These are phyloP conservation scores for Lactarius hatsudake DNA, from an alignment of 768 basidiomycete species.

Conservation along the genomic window DNA sequence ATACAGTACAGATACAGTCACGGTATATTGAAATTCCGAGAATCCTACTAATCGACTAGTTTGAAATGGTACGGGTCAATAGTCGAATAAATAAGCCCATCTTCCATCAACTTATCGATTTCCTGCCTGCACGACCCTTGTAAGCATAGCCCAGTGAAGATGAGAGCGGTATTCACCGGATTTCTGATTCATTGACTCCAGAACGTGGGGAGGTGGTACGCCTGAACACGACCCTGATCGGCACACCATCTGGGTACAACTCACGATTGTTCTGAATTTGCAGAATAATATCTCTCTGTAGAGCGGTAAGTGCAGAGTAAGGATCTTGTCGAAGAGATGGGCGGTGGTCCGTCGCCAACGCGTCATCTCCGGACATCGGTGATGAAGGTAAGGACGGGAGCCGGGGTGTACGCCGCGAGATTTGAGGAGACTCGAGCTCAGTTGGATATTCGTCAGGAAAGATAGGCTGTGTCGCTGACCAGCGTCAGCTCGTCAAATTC, in stretches of 20 bases:
- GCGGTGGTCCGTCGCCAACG: background rate
- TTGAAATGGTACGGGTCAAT: slow-evolving; percentile 22
- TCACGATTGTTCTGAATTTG: slow-evolving; percentile 23
- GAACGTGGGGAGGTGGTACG: background rate
- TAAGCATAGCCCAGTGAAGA: background rate
- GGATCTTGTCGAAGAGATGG: slow-evolving; percentile 23
- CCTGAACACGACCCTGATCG: slow-evolving; percentile 5
- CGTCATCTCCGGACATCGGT: background rate
- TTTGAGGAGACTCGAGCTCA: background rate
- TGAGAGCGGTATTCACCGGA: slow-evolving; percentile 10
- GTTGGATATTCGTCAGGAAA: background rate
- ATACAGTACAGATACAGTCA: too few relatives aligned
- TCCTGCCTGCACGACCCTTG: slow-evolving; percentile 24
- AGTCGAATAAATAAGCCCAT: slow-evolving; percentile 24
- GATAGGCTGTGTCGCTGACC: background rate
- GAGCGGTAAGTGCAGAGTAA: slow-evolving; percentile 21
- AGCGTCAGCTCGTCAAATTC: slow-evolving; percentile 13
- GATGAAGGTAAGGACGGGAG: slow-evolving; percentile 1
- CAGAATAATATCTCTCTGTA: slow-evolving; percentile 25
- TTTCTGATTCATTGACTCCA: slow-evolving; percentile 7
- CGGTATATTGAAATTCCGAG: background rate
- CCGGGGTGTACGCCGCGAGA: background rate
- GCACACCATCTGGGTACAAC: slow-evolving; percentile 19
- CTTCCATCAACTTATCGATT: slow-evolving; percentile 28
- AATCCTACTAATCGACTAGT: slow-evolving; percentile 6